Percentiles rank a stretch among this genome's conserved stretches.
These are phyloP conservation scores for Begonia peltatifolia DNA, from an alignment of 306 rosid genomes.

Conservation along the genomic window DNA sequence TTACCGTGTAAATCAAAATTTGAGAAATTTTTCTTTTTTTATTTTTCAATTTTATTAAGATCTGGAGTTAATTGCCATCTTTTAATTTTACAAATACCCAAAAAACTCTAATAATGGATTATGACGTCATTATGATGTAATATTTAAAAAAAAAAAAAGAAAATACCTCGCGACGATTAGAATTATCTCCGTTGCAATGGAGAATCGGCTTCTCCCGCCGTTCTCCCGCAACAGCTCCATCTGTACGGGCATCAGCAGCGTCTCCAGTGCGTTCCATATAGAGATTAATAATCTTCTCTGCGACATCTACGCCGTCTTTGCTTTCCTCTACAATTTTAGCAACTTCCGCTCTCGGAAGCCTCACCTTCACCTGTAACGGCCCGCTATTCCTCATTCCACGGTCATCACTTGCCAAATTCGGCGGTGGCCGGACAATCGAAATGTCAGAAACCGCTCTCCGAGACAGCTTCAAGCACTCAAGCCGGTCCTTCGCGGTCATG, in stretches of 20 bases:
- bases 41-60: no score
- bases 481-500: conserved; percentile 56
- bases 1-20: no score
- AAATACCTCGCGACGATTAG: background rate
- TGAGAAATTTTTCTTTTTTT: no score
- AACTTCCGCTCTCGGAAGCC: conserved; percentile 52
- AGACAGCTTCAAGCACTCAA: conserved; percentile 62
- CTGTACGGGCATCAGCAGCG: conserved; percentile 2
- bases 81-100: no score
- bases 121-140: no score
- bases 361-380: conserved; percentile 38
- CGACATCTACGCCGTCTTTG: conserved; percentile 30
- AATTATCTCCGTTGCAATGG: conserved; percentile 10
- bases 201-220: conserved; percentile 14
- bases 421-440: conserved; percentile 7
- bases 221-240: no score
- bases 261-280: conserved; percentile 17
- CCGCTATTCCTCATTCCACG: conserved; percentile 7
- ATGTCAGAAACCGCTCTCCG: conserved; percentile 55
- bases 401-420: conserved; percentile 3
- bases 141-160: no score
- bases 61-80: no score
- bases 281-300: conserved; percentile 49
- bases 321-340: conserved; percentile 55
- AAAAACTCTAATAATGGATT: no score